A percentile compares a stretch with the other conserved stretches of the same genome.
Evolutionary conservation across 2,329 filamentous ascomycete genomes (phyloP).

Genomic region (Tetracladium maxilliforme): DNA sequence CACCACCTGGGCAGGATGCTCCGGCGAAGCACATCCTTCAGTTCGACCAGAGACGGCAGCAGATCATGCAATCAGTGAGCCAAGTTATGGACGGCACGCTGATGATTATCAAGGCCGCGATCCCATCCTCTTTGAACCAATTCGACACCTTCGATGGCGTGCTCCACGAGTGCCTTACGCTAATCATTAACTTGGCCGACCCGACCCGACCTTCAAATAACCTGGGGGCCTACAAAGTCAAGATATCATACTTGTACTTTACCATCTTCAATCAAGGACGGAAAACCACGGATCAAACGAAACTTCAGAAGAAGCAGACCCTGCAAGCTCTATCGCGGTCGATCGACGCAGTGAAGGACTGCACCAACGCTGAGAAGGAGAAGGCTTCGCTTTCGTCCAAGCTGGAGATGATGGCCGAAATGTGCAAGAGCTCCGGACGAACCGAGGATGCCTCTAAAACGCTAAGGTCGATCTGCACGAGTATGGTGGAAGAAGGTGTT

Average conservation of each 20-base stretch:
- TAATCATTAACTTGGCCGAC: too few species aligned
- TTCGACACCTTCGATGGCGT: conserved; percentile 43
- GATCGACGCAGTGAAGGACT: conserved; percentile 43
- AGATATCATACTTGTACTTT: conserved; percentile 60
- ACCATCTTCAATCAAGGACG: conserved; percentile 37
- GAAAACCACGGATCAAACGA: conserved; percentile 22
- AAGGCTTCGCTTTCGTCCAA: conserved; percentile 47
- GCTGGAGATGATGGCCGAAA: conserved; percentile 50
- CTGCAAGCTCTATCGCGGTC: conserved; percentile 47
- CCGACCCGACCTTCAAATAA: too few species aligned
- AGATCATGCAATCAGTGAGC: too few species aligned
- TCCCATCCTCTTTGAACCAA: conserved; percentile 28
- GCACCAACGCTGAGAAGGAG: conserved; percentile 37
- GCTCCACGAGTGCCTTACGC: conserved; percentile 36
- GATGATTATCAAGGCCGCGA: conserved; percentile 35
- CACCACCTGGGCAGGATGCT: conserved; percentile 32
- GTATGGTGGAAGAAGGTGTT: conserved; percentile 41
- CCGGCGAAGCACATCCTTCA: conserved; percentile 41
- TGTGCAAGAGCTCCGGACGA: conserved; percentile 36
- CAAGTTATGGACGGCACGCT: conserved; percentile 44
- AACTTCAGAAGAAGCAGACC: conserved; percentile 24
- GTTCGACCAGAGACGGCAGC: conserved; percentile 43
- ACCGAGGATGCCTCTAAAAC: conserved; percentile 41
- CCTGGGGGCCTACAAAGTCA: too few species aligned
- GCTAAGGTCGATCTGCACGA: conserved; percentile 44